A percentile compares a stretch with the other conserved stretches of the same genome.
These are phyloP conservation scores for Saturnispora bothae DNA, from an alignment of 805 yeast species.

Conservation along the genomic window DNA sequence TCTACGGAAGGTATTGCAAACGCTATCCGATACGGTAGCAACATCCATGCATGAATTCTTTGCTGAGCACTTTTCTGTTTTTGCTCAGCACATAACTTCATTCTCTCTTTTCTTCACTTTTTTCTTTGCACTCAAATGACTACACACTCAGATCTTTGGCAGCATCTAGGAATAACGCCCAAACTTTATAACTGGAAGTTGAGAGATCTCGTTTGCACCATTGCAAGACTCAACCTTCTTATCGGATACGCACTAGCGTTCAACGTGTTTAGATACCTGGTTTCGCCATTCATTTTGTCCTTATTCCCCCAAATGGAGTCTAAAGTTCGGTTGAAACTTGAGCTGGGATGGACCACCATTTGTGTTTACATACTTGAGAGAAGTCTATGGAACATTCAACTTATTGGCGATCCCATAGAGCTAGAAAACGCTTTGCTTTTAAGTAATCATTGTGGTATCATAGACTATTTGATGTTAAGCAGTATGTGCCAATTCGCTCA, in stretches of 20 bases:
- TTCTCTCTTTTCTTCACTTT: background rate
- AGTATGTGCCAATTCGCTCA: conserved; percentile 13
- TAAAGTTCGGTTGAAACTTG: background rate
- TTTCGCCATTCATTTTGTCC: background rate
- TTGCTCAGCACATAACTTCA: no score
- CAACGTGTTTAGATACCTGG: background rate
- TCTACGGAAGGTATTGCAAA: no score
- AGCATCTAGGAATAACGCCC: background rate
- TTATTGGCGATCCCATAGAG: conserved; percentile 35
- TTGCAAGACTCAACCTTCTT: background rate
- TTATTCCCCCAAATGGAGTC: background rate
- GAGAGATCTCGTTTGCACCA: background rate
- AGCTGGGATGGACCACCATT: conserved; percentile 24
- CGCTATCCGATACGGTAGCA: no score
- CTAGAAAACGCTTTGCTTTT: conserved; percentile 28
- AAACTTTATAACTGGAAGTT: background rate
- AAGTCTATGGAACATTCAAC: conserved; percentile 28
- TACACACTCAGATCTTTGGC: background rate
- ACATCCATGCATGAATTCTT: no score
- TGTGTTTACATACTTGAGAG: conserved; percentile 23
- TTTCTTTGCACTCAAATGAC: background rate
- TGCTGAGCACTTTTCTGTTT: no score
- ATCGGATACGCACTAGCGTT: background rate
- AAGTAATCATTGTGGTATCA: conserved; percentile 58
- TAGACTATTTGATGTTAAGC: conserved; percentile 51